A percentile compares a stretch with the other conserved stretches of the same genome.
Conservation (phyloP, 805 yeast species). For the Metschnikowia kofuensis region DNA sequence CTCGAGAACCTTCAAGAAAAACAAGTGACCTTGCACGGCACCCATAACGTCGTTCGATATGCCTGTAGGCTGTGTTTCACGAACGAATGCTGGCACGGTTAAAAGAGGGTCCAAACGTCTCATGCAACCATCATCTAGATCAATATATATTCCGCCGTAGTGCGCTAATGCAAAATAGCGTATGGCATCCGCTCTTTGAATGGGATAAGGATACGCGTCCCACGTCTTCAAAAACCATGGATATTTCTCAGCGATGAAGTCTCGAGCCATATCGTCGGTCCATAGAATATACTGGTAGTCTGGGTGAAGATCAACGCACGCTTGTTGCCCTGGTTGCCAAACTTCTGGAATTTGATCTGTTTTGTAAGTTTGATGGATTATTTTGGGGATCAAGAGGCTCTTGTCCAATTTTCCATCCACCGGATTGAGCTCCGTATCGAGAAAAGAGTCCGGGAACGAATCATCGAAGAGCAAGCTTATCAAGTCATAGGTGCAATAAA, state of each 20-base stretch:
- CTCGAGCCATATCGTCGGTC: conserved; percentile 83
- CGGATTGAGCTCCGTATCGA: conserved; percentile 61
- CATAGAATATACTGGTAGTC: conserved; percentile 85
- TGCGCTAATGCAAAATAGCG: conserved; percentile 80
- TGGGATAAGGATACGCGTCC: conserved; percentile 75
- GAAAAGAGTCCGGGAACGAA: conserved; percentile 59
- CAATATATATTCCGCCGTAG: conserved; percentile 89
- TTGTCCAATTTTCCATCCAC: conserved; percentile 39
- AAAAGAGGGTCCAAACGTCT: conserved; percentile 77
- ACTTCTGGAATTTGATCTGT: conserved; percentile 72
- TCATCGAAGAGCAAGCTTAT: conserved; percentile 74
- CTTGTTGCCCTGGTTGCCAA: conserved; percentile 77
- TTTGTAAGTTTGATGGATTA: conserved; percentile 91
- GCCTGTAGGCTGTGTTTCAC: conserved; percentile 88
- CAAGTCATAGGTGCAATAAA: conserved; percentile 69
- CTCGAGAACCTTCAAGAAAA: conserved; percentile 68
- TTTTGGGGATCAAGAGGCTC: conserved; percentile 73
- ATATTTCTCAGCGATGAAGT: conserved; percentile 73
- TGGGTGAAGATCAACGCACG: conserved; percentile 75
- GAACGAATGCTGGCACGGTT: conserved; percentile 78
- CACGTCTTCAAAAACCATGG: conserved; percentile 84
- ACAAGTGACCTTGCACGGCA: conserved; percentile 80
- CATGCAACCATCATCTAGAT: conserved; percentile 85
- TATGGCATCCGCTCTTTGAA: conserved; percentile 87
- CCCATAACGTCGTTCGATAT: conserved; percentile 94